These are phyloP conservation scores for Auxenochlorella protothecoides DNA, from an alignment of 139 green algal species.

Conservation along the genomic window DNA sequence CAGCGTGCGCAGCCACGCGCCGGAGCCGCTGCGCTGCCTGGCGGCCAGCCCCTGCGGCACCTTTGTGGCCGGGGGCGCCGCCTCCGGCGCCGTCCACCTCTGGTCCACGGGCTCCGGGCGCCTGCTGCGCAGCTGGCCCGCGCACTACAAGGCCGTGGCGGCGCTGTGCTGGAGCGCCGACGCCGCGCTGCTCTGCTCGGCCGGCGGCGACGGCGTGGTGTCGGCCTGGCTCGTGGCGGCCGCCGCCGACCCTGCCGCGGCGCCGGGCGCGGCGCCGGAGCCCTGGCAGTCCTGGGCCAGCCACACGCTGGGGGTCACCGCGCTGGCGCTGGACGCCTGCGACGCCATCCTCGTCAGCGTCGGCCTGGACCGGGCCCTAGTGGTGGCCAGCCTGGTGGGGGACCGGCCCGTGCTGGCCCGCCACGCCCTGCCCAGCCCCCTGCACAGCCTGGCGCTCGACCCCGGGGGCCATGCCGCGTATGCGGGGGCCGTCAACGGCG, in stretches of 20 bases:
- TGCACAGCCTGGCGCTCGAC: too few relatives aligned
- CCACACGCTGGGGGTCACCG: too few relatives aligned
- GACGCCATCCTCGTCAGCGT: not conserved
- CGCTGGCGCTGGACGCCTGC: not conserved
- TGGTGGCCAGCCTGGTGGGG: too few relatives aligned
- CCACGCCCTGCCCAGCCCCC: too few relatives aligned
- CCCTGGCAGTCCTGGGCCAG: too few relatives aligned
- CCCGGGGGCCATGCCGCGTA: too few relatives aligned
- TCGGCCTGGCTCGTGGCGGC: not conserved
- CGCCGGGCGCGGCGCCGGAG: too few relatives aligned
- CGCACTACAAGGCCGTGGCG: slow-evolving; percentile 55
- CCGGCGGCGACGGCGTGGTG: not conserved
- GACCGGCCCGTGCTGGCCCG: too few relatives aligned
- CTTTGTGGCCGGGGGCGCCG: not conserved
- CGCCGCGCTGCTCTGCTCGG: not conserved
- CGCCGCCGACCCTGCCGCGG: not conserved
- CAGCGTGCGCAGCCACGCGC: too few relatives aligned
- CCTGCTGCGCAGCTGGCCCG: slow-evolving; percentile 54
- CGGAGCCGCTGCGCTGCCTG: not conserved
- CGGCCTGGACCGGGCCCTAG: too few relatives aligned
- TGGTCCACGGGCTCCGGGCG: slow-evolving; percentile 46
- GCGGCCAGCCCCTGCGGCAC: not conserved
- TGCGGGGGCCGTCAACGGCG: too few relatives aligned
- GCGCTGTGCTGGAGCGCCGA: not conserved
- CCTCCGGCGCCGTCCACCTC: slow-evolving; percentile 39